phyloP scores from a whole-genome alignment of 805 yeast species.

The baker's yeast (Saccharomyces cerevisiae) region DNA sequence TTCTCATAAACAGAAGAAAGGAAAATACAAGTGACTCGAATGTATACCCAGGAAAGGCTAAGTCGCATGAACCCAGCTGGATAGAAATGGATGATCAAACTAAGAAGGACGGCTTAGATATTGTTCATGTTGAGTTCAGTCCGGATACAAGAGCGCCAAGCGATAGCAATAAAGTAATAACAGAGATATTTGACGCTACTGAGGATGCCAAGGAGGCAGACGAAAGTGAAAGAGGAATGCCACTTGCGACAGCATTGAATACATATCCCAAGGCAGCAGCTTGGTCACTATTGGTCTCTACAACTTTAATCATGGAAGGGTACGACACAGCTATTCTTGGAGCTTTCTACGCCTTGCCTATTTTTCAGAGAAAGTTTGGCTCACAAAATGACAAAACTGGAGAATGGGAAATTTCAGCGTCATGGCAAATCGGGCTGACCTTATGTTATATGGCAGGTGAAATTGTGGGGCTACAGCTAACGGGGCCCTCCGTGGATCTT shows the following conservation, averaged over 20 bases:
- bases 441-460: constrained; percentile 32
- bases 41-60: not conserved
- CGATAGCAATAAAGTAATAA: constrained; percentile 1
- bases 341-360: constrained; percentile 40
- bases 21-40: not conserved
- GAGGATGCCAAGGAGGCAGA: constrained; percentile 14
- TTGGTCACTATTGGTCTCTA: constrained; percentile 40
- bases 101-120: constrained; percentile 2
- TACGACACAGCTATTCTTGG: constrained; percentile 37
- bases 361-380: constrained; percentile 38
- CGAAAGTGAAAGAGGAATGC: constrained; percentile 23
- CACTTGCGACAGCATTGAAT: constrained; percentile 31
- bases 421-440: constrained; percentile 36
- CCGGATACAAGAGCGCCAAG: not conserved
- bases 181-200: constrained; percentile 3
- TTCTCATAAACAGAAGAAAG: not conserved
- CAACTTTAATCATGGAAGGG: constrained; percentile 43
- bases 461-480: constrained; percentile 39
- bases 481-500: constrained; percentile 38
- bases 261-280: constrained; percentile 39
- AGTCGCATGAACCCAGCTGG: not conserved
- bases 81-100: not conserved
- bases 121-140: constrained; percentile 8
- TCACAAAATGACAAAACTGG: constrained; percentile 16
- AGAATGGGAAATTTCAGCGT: constrained; percentile 31